phyloP scores from a whole-genome alignment of 768 basidiomycete genomes.

The Rhizopogon roseolus region DNA sequence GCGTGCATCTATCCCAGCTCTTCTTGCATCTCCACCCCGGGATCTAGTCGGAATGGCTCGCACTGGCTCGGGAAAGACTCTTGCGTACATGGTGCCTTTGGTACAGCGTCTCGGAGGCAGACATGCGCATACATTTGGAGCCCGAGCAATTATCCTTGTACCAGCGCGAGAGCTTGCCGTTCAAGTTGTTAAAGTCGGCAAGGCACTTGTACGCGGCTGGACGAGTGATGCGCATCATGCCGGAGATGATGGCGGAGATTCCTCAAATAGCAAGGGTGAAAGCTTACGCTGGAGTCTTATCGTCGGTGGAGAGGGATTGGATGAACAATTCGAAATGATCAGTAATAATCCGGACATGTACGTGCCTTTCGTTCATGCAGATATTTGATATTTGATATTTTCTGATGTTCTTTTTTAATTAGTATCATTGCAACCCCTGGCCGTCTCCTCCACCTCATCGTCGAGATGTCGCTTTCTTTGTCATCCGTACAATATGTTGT shows the following conservation, averaged over 20 bases:
- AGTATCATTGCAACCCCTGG: constrained; percentile 98
- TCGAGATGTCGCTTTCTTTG: constrained; percentile 95
- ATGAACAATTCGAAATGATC: constrained; percentile 96
- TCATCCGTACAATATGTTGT: constrained; percentile 85
- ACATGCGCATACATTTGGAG: constrained; percentile 76
- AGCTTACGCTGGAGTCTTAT: constrained; percentile 86
- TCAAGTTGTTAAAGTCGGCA: constrained; percentile 92
- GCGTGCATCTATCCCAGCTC: constrained; percentile 79
- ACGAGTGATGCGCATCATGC: constrained; percentile 62
- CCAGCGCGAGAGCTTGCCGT: constrained; percentile 93
- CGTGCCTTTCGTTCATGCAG: constrained; percentile 28
- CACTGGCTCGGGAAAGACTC: constrained; percentile 95
- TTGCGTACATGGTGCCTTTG: constrained; percentile 93
- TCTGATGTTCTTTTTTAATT: constrained; percentile 9
- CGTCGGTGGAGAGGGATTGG: constrained; percentile 92
- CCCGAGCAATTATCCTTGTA: constrained; percentile 82
- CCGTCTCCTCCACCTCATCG: constrained; percentile 90
- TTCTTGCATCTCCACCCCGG: constrained; percentile 78
- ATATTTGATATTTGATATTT: constrained; percentile 4
- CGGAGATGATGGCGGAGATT: constrained; percentile 51
- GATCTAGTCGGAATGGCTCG: constrained; percentile 98
- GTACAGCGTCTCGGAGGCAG: constrained; percentile 80
- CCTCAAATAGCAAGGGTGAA: constrained; percentile 44
- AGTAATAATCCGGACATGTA: constrained; percentile 93
- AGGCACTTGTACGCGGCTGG: constrained; percentile 87